Evolutionary conservation across 257 asterid genomes (phyloP).

Genomic region (Mitragyna speciosa): DNA sequence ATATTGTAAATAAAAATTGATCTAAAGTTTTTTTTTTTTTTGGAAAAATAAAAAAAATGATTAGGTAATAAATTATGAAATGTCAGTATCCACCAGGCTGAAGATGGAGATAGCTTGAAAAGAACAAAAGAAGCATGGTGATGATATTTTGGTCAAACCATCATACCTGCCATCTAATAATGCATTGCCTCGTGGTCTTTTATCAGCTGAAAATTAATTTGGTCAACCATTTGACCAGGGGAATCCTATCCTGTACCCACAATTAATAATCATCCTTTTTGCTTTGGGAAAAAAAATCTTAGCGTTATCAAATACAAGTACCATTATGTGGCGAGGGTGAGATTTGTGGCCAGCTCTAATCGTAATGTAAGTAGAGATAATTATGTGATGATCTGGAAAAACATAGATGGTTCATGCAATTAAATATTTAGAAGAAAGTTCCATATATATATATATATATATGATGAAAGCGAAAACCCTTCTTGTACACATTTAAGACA

Average conservation of each 20-base stretch:
- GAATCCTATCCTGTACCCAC: slow-evolving; percentile 28
- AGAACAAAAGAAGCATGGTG: neutral
- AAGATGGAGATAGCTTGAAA: neutral
- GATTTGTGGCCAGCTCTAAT: neutral
- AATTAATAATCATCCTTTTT: neutral
- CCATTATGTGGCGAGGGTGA: neutral
- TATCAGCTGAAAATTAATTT: neutral
- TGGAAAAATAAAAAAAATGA: too few species aligned
- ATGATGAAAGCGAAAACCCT: neutral
- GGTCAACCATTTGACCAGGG: slow-evolving; percentile 40
- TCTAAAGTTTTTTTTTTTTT: too few species aligned
- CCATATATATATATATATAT: neutral
- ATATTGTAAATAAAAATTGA: too few species aligned
- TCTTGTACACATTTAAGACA: neutral
- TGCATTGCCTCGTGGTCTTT: slow-evolving; percentile 16
- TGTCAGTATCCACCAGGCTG: neutral
- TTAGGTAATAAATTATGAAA: neutral
- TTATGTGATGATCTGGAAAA: neutral
- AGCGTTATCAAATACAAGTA: neutral
- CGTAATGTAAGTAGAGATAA: neutral
- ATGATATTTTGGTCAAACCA: slow-evolving; percentile 23
- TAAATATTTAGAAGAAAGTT: neutral
- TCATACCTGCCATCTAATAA: slow-evolving; percentile 5
- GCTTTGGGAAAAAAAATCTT: neutral
- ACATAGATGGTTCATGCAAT: neutral